Conservation (phyloP, 768 basidiomycete genomes). For the Termitomyces sp. region DNA sequence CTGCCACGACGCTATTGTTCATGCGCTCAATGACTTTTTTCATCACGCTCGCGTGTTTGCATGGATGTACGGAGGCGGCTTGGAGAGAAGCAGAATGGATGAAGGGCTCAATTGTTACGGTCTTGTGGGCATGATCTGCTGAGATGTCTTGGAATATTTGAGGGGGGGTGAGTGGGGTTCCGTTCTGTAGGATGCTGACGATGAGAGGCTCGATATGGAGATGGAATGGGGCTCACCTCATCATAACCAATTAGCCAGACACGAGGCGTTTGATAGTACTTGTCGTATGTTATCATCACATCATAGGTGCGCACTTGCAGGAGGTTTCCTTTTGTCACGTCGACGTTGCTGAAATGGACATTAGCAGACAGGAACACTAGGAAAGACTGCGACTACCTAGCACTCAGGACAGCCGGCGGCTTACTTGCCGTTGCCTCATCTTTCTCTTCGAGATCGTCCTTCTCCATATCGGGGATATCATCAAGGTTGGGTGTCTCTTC, state of each 20-base stretch:
- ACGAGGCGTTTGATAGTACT: conserved; percentile 97
- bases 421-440: conserved; percentile 81
- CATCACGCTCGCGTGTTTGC: conserved; percentile 99
- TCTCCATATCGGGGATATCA: conserved; percentile 99
- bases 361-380: background rate
- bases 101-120: conserved; percentile 97
- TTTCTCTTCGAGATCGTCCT: conserved; percentile 82
- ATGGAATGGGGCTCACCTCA: conserved; percentile 49
- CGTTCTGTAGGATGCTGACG: conserved; percentile 48
- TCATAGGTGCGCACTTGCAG: conserved; percentile 98
- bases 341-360: conserved; percentile 40
- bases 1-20: conserved; percentile 83
- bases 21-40: conserved; percentile 99
- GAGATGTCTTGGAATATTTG: conserved; percentile 98
- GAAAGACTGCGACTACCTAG: conserved; percentile 35
- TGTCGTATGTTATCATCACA: conserved; percentile 99
- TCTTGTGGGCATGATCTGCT: conserved; percentile 96
- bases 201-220: background rate
- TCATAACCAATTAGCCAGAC: conserved; percentile 98
- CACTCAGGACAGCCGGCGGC: conserved; percentile 32
- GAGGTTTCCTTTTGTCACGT: conserved; percentile 73
- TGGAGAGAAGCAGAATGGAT: conserved; percentile 85
- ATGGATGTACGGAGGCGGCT: conserved; percentile 93
- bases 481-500: conserved; percentile 86
- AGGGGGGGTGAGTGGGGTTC: conserved; percentile 77